These are phyloP conservation scores for Mycena belliarum DNA, from an alignment of 768 basidiomycete genomes.

Conservation along the genomic window DNA sequence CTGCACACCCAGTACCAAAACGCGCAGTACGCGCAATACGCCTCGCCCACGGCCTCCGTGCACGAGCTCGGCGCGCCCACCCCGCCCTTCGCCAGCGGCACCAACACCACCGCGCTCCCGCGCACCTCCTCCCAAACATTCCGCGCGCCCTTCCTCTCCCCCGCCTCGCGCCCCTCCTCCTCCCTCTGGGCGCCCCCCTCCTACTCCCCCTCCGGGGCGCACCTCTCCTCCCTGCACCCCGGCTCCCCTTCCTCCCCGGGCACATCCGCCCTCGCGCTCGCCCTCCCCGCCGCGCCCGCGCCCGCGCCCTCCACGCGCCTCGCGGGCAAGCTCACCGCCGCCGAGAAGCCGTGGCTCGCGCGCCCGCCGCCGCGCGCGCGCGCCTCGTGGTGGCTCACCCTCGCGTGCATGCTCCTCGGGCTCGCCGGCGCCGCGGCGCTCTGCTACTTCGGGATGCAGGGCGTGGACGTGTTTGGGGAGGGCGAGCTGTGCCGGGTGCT, in stretches of 20 bases:
- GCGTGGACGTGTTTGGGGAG: constrained; percentile 42
- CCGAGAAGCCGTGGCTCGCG: constrained; percentile 64
- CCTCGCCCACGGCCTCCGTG: constrained; percentile 10
- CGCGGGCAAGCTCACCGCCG: constrained; percentile 46
- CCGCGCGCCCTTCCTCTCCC: constrained; percentile 70
- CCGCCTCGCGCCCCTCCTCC: constrained; percentile 64
- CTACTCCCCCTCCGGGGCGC: constrained; percentile 25
- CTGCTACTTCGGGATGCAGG: constrained; percentile 53
- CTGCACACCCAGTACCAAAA: constrained; percentile 11
- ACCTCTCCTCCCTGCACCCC: too few species aligned
- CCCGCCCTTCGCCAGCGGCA: constrained; percentile 34
- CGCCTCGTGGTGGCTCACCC: constrained; percentile 48
- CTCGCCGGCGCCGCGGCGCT: constrained; percentile 49
- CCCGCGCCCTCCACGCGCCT: constrained; percentile 53
- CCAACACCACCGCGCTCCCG: too few species aligned
- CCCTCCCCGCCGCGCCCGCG: constrained; percentile 35
- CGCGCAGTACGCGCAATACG: constrained; percentile 1
- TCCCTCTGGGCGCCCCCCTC: constrained; percentile 64
- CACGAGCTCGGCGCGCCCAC: constrained; percentile 39
- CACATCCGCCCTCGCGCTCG: constrained; percentile 31
- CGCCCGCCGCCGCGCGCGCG: constrained; percentile 37
- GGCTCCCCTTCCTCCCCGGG: constrained; percentile 25
- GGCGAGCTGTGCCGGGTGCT: constrained; percentile 60
- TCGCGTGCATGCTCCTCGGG: constrained; percentile 55
- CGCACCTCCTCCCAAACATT: constrained; percentile 41